phyloP scores from a whole-genome alignment of 202 grass and related monocot species.

The Hordeum pubiflorum region DNA sequence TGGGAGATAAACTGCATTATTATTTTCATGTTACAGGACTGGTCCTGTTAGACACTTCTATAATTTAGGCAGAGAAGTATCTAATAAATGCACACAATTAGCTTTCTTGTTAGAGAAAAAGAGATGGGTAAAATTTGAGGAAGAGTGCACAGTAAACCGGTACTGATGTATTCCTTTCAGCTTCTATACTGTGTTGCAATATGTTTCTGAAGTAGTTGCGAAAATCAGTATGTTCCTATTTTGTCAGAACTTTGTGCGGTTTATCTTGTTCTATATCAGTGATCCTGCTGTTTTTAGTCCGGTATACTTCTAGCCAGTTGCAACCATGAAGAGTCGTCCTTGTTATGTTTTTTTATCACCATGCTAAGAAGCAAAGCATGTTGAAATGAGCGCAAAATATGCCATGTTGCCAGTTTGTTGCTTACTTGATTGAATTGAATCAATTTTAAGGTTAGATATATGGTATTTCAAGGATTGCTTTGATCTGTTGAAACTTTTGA shows the following conservation, averaged over 20 bases:
- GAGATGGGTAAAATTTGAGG: not conserved
- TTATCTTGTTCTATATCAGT: not conserved
- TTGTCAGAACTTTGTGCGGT: not conserved
- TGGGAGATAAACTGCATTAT: not conserved
- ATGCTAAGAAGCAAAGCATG: not conserved
- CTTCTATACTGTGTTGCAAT: not conserved
- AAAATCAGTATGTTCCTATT: not conserved
- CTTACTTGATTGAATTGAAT: not conserved
- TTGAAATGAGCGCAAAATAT: not conserved
- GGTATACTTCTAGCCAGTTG: not conserved
- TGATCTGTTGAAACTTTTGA: not conserved
- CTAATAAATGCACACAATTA: not conserved
- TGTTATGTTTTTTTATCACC: not conserved
- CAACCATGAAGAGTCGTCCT: not conserved
- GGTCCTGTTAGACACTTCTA: not conserved
- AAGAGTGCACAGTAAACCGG: not conserved
- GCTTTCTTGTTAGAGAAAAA: not conserved
- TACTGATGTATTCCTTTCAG: not conserved
- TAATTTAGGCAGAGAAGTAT: not conserved
- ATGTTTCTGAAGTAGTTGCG: not conserved
- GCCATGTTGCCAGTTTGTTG: not conserved
- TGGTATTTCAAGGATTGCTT: not conserved
- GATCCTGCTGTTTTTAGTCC: not conserved
- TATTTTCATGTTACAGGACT: not conserved
- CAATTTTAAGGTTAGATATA: not conserved